phyloP scores from a whole-genome alignment of 306 rosid genomes.

The Datisca glomerata region DNA sequence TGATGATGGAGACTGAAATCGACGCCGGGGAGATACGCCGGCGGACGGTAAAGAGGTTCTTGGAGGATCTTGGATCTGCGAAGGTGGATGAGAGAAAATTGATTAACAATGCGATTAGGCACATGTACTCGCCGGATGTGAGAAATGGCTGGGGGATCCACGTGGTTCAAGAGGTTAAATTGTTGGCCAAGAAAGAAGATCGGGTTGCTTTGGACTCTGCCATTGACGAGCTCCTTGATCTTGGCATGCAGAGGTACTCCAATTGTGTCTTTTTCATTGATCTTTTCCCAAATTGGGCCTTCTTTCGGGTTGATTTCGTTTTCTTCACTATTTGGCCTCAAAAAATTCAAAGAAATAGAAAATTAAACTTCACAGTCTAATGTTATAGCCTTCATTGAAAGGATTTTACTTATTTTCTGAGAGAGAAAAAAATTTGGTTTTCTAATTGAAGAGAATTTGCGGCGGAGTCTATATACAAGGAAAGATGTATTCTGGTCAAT shows the following conservation, averaged over 20 bases:
- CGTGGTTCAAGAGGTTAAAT: constrained; percentile 89
- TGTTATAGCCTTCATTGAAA: no score
- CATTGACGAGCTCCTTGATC: constrained; percentile 69
- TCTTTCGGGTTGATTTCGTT: no score
- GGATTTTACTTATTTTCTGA: no score
- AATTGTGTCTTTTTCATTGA: not conserved
- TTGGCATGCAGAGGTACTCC: constrained; percentile 95
- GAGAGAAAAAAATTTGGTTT: no score
- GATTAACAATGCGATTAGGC: constrained; percentile 60
- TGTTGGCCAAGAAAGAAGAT: constrained; percentile 78
- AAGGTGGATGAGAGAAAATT: constrained; percentile 34
- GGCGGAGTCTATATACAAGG: constrained; percentile 89
- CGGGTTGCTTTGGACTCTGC: constrained; percentile 65
- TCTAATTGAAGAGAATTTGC: constrained; percentile 53
- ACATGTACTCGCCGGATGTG: constrained; percentile 93
- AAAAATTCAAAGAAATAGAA: no score
- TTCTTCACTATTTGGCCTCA: no score
- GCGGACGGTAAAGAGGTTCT: constrained; percentile 66
- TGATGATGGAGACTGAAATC: constrained; percentile 35
- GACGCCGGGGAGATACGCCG: constrained; percentile 65
- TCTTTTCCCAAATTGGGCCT: no score
- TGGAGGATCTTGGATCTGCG: constrained; percentile 71
- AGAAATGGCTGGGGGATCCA: constrained; percentile 89
- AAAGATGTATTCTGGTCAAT: constrained; percentile 67
- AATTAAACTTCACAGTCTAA: no score